These are phyloP conservation scores for Candida morakotiae DNA, from an alignment of 805 yeast species.

Conservation along the genomic window DNA sequence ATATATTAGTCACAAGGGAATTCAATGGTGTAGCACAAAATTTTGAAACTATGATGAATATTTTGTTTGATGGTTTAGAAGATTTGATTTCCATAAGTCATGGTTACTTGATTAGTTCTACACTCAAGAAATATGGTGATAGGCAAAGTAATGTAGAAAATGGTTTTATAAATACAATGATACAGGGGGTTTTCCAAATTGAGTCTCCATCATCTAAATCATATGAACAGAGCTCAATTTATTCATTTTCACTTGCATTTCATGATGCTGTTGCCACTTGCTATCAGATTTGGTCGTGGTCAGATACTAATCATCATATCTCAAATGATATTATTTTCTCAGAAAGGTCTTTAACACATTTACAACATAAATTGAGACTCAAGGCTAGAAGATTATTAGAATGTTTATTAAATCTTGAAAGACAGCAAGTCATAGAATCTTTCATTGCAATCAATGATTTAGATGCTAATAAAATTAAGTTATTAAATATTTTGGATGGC, in stretches of 20 bases:
- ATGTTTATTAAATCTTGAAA: conserved; percentile 60
- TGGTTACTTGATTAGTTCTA: conserved; percentile 43
- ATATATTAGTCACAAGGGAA: conserved; percentile 15
- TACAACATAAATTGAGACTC: conserved; percentile 59
- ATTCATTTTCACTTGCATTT: conserved; percentile 58
- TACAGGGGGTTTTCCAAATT: conserved; percentile 74
- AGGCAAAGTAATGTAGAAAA: conserved; percentile 19
- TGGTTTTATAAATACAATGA: conserved; percentile 62
- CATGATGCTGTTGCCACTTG: conserved; percentile 54
- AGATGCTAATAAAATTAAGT: conserved; percentile 34
- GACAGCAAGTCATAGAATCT: conserved; percentile 68
- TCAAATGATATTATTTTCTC: conserved; percentile 6
- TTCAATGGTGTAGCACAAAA: conserved; percentile 16
- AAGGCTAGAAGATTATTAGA: conserved; percentile 65
- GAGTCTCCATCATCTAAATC: conserved; percentile 56
- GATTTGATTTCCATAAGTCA: conserved; percentile 59
- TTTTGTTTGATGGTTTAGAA: conserved; percentile 58
- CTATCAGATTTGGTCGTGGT: conserved; percentile 68
- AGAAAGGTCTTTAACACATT: conserved; percentile 29
- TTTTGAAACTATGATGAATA: conserved; percentile 43
- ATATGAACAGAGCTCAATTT: conserved; percentile 49
- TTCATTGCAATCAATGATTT: conserved; percentile 41
- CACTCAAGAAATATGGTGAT: conserved; percentile 15
- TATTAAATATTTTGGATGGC: conserved; percentile 79
- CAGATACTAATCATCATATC: conserved; percentile 39